phyloP scores from a whole-genome alignment of 2,329 filamentous ascomycete species.

The Didymella keratinophila region DNA sequence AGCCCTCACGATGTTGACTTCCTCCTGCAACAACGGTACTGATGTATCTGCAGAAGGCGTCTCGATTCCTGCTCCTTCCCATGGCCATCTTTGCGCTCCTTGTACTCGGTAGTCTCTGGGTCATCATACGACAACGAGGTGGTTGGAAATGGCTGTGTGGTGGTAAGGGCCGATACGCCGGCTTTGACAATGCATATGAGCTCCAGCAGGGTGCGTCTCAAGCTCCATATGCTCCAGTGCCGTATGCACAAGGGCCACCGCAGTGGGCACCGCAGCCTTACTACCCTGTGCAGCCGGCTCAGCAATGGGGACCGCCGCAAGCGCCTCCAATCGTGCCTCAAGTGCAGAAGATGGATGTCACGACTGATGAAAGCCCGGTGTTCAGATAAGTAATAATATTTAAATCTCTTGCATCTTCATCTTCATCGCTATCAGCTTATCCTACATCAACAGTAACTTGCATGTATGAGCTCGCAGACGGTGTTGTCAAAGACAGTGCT shows the following conservation, averaged over 20 bases:
- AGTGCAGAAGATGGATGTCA: constrained; percentile 9
- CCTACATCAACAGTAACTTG: no score
- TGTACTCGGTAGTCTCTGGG: constrained; percentile 28
- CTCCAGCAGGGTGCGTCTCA: constrained; percentile 6
- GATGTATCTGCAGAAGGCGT: constrained; percentile 28
- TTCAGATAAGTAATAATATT: background rate
- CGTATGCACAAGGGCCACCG: constrained; percentile 1
- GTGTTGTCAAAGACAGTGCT: no score
- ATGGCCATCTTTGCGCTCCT: constrained; percentile 32
- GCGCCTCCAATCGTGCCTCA: background rate
- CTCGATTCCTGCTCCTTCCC: constrained; percentile 35
- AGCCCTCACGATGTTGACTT: background rate
- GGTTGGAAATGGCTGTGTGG: constrained; percentile 39
- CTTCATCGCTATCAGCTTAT: no score
- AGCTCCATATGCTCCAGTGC: background rate
- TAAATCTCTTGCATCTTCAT: background rate
- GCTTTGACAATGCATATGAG: constrained; percentile 38
- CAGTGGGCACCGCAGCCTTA: constrained; percentile 14
- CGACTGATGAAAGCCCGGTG: constrained; percentile 2
- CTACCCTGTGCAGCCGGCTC: constrained; percentile 14
- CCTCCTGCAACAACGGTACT: background rate
- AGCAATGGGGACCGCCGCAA: constrained; percentile 23
- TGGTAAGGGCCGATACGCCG: constrained; percentile 40
- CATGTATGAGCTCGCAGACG: no score
- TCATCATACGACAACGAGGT: constrained; percentile 37